phyloP scores from a whole-genome alignment of 2,329 filamentous ascomycete species.

The Celoporthe dispersa region DNA sequence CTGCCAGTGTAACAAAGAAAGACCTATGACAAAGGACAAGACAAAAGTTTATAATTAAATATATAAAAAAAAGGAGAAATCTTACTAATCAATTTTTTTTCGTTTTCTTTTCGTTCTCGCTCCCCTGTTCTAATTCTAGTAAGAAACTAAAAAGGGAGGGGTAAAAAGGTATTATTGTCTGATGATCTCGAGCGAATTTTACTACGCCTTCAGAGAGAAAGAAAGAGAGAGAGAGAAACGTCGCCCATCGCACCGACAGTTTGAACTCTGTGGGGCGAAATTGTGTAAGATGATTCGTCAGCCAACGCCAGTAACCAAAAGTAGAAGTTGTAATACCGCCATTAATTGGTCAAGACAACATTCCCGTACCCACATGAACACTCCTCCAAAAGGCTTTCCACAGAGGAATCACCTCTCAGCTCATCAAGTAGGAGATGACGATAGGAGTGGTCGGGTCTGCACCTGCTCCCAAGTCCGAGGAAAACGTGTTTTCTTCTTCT shows the following conservation, averaged over 20 bases:
- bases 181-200: not conserved
- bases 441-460: no score
- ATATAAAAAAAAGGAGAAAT: not conserved
- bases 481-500: no score
- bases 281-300: constrained; percentile 17
- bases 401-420: no score
- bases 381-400: no score
- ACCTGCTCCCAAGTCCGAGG: not conserved
- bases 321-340: not conserved
- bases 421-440: no score
- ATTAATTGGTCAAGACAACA: not conserved
- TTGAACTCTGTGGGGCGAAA: constrained; percentile 6
- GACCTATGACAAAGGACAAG: not conserved
- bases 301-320: not conserved
- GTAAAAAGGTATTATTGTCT: no score
- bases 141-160: no score
- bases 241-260: not conserved
- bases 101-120: not conserved
- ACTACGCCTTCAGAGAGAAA: not conserved
- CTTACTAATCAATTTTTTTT: not conserved
- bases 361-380: not conserved
- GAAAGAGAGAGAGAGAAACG: no score
- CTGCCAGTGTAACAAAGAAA: not conserved
- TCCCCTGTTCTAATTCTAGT: no score
- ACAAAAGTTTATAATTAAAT: no score